phyloP scores from a whole-genome alignment of 2,329 filamentous ascomycete genomes.

The Pseudogymnoascus sp. region DNA sequence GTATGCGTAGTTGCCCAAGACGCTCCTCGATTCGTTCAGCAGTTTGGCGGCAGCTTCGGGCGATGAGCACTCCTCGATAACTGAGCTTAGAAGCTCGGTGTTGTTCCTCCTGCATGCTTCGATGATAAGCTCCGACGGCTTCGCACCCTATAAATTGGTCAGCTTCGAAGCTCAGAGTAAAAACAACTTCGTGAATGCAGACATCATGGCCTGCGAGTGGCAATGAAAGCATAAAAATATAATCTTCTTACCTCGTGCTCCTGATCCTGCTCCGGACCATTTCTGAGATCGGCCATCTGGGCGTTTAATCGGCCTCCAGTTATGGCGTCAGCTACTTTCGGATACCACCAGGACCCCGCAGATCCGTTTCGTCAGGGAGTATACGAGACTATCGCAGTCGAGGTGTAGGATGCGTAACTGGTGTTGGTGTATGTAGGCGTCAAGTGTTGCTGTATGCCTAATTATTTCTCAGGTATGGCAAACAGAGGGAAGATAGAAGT shows the following conservation, averaged over 20 bases:
- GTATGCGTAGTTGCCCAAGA: conserved; percentile 79
- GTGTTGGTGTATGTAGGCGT: not conserved
- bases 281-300: conserved; percentile 23
- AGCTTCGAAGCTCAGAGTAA: not conserved
- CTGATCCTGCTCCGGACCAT: conserved; percentile 21
- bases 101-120: conserved; percentile 94
- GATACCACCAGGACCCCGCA: conserved; percentile 5
- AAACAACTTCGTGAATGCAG: not conserved
- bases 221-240: not conserved
- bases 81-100: conserved; percentile 69
- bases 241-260: conserved; percentile 21
- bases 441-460: not conserved
- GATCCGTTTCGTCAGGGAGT: not conserved
- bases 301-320: conserved; percentile 6
- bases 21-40: conserved; percentile 77
- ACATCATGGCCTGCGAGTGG: not conserved
- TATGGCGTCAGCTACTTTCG: conserved; percentile 7
- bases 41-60: conserved; percentile 60
- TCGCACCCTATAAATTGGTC: conserved; percentile 59
- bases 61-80: conserved; percentile 50
- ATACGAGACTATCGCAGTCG: not conserved
- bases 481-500: not conserved
- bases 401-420: not conserved
- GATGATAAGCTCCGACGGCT: conserved; percentile 74
- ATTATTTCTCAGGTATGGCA: conserved; percentile 3